These are phyloP conservation scores for Kodamaea alishanica DNA, from an alignment of 1,139 yeast genomes.

Conservation along the genomic window DNA sequence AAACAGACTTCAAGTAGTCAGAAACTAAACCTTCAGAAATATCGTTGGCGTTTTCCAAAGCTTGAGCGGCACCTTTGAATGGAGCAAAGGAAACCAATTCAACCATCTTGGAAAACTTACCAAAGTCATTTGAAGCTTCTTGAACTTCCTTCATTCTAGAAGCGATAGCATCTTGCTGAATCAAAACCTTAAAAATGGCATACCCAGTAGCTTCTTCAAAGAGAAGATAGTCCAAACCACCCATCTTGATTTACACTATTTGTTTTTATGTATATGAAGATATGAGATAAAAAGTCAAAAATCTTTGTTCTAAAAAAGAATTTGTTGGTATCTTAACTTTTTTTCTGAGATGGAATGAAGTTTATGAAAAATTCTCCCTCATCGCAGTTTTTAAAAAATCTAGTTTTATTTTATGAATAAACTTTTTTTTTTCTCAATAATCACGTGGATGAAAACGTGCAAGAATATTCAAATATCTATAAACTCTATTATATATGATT, in stretches of 20 bases:
- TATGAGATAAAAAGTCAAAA: neutral
- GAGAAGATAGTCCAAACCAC: constrained; percentile 84
- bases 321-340: neutral
- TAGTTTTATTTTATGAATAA: constrained; percentile 6
- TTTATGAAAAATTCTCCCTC: constrained; percentile 18
- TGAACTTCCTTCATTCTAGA: constrained; percentile 92
- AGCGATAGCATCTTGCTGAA: constrained; percentile 94
- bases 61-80: constrained; percentile 98
- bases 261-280: neutral
- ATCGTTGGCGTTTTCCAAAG: constrained; percentile 96
- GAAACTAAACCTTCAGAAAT: constrained; percentile 95
- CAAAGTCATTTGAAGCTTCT: constrained; percentile 82
- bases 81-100: constrained; percentile 96
- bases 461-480: neutral
- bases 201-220: constrained; percentile 99
- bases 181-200: constrained; percentile 89
- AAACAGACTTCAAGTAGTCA: constrained; percentile 82
- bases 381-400: constrained; percentile 10
- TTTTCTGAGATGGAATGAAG: constrained; percentile 5
- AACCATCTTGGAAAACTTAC: constrained; percentile 85
- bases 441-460: constrained; percentile 9
- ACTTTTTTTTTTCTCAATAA: constrained; percentile 7
- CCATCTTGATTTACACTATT: constrained; percentile 27
- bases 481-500: neutral
- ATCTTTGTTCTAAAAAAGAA: neutral